These are phyloP conservation scores for Plasmodium coatneyi DNA, from an alignment of 169 alveolate genomes.

Conservation along the genomic window DNA sequence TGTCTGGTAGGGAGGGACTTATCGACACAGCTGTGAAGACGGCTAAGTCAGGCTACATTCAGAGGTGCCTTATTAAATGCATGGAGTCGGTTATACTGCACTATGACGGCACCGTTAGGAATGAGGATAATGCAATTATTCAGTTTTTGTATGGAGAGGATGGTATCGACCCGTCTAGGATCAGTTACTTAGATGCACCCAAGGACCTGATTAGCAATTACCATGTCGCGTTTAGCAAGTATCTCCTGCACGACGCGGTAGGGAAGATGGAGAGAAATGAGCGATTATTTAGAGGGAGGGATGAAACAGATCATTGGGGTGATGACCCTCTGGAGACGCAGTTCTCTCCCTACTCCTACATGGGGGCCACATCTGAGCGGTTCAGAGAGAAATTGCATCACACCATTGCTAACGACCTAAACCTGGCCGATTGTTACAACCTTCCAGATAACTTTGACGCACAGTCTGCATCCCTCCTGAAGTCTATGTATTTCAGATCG, in stretches of 20 bases:
- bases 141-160: slow-evolving; percentile 99
- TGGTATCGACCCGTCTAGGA: slow-evolving; percentile 94
- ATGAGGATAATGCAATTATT: slow-evolving; percentile 95
- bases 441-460: slow-evolving; percentile 24
- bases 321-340: neutral
- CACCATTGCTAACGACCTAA: neutral
- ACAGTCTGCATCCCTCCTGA: slow-evolving; percentile 3
- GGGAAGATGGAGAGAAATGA: slow-evolving; percentile 4
- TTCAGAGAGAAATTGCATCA: neutral
- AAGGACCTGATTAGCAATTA: slow-evolving; percentile 82
- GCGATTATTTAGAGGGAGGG: neutral
- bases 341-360: slow-evolving; percentile 50
- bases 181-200: slow-evolving; percentile 90
- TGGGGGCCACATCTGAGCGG: slow-evolving; percentile 37
- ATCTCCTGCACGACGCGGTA: neutral
- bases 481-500: slow-evolving; percentile 74
- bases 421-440: neutral
- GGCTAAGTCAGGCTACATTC: slow-evolving; percentile 97
- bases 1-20: slow-evolving; percentile 99
- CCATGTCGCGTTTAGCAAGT: slow-evolving; percentile 72
- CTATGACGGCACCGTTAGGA: slow-evolving; percentile 98
- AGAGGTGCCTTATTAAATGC: slow-evolving; percentile 97
- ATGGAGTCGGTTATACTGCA: slow-evolving; percentile 94
- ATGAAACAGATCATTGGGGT: neutral
- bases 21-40: slow-evolving; percentile 99